Percentiles rank a stretch among this genome's conserved stretches.
Evolutionary conservation across 2,329 filamentous ascomycete genomes (phyloP).

Genomic region (Botryosphaeria dothidea): DNA sequence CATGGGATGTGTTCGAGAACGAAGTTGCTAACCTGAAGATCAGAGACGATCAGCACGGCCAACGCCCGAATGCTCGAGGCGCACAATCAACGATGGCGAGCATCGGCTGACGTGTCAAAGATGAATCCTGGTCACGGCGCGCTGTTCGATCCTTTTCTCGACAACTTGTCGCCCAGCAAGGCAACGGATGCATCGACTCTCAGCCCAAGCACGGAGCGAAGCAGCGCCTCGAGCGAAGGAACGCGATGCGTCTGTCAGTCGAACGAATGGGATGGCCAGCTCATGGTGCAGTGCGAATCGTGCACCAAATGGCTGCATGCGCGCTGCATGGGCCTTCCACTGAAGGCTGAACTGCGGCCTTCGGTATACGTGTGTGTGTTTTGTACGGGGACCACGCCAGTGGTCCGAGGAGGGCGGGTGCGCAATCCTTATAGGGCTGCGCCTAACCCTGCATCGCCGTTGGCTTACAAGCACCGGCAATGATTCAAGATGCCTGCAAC

Average conservation of each 20-base stretch:
- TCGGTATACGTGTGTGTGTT: constrained; percentile 42
- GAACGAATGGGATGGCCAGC: constrained; percentile 53
- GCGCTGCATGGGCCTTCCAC: constrained; percentile 54
- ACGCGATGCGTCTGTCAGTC: constrained; percentile 62
- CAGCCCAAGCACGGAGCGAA: constrained; percentile 56
- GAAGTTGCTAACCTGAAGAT: not conserved
- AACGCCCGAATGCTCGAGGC: constrained; percentile 29
- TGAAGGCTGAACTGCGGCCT: constrained; percentile 46
- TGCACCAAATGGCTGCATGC: constrained; percentile 66
- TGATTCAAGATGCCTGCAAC: not conserved
- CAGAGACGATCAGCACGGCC: constrained; percentile 4
- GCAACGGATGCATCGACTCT: constrained; percentile 33
- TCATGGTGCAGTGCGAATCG: constrained; percentile 64
- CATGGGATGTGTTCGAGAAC: not conserved
- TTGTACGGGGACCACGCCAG: constrained; percentile 40
- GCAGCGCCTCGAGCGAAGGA: constrained; percentile 50
- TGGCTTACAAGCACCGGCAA: constrained; percentile 13
- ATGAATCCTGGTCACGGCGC: not conserved
- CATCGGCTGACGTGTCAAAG: constrained; percentile 38
- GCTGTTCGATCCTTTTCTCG: constrained; percentile 40
- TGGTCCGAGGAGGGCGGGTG: constrained; percentile 34
- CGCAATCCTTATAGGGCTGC: constrained; percentile 26
- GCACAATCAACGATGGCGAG: constrained; percentile 49
- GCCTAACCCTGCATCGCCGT: not conserved
- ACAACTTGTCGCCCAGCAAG: constrained; percentile 45